Percentiles rank a stretch among this genome's conserved stretches.
These are phyloP conservation scores for Solanum bukasovii DNA, from an alignment of 257 asterid genomes.

Conservation along the genomic window DNA sequence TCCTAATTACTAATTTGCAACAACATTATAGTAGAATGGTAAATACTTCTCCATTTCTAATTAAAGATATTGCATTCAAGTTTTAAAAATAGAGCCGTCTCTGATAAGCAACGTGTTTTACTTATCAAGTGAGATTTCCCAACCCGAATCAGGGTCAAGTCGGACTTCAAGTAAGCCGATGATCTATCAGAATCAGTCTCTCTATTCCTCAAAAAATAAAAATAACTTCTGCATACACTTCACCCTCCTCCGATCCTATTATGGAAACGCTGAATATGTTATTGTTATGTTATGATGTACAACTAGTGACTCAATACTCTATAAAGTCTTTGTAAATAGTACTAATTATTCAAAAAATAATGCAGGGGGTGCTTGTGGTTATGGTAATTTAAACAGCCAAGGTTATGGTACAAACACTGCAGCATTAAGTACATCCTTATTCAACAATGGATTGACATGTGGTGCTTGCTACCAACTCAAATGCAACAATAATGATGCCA, in stretches of 20 bases:
- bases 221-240: too few species aligned
- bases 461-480: conserved; percentile 70
- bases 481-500: conserved; percentile 35
- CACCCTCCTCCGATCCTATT: not conserved
- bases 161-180: not conserved
- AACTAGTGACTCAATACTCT: not conserved
- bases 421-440: conserved; percentile 77
- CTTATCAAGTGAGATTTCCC: not conserved
- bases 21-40: not conserved
- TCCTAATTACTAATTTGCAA: not conserved
- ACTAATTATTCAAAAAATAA: not conserved
- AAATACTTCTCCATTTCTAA: not conserved
- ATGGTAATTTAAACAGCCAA: conserved; percentile 63
- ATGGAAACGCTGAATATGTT: accelerated
- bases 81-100: not conserved
- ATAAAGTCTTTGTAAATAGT: not conserved
- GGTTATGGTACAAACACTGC: conserved; percentile 89
- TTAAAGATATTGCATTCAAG: not conserved
- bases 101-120: not conserved
- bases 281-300: not conserved
- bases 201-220: too few species aligned
- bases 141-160: not conserved
- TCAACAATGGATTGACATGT: conserved; percentile 76
- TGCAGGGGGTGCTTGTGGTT: conserved; percentile 96
- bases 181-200: not conserved